Percentiles rank a stretch among this genome's conserved stretches.
Conservation (phyloP, 257 asterid genomes). For the Primulina huaijiensis region DNA sequence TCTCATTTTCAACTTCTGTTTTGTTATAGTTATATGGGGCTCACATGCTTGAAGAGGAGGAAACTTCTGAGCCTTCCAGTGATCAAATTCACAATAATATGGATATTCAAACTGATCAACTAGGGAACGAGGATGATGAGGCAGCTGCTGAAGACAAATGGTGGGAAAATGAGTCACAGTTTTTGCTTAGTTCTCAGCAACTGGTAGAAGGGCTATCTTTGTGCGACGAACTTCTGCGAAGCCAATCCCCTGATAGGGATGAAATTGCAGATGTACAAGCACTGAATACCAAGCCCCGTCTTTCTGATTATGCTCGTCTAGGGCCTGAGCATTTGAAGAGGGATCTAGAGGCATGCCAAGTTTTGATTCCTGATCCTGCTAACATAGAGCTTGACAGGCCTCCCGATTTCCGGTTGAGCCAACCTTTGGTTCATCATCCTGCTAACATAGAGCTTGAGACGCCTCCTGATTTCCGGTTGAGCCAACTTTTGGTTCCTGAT, state of each 20-base stretch:
- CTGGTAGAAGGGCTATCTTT: conserved; percentile 82
- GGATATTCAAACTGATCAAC: conserved; percentile 31
- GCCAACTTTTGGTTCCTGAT: conserved; percentile 59
- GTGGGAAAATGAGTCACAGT: conserved; percentile 83
- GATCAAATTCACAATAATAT: conserved; percentile 28
- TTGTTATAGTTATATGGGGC: conserved; percentile 38
- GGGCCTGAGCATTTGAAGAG: conserved; percentile 73
- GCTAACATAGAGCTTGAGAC: conserved; percentile 56
- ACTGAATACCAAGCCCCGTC: conserved; percentile 39
- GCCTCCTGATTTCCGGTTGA: conserved; percentile 75
- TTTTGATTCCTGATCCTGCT: conserved; percentile 45
- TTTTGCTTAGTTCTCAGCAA: conserved; percentile 73
- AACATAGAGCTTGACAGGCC: conserved; percentile 57
- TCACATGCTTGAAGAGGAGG: conserved; percentile 36
- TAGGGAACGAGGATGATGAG: conserved; percentile 37
- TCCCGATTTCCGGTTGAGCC: conserved; percentile 33
- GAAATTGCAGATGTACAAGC: conserved; percentile 38
- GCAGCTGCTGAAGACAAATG: conserved; percentile 52
- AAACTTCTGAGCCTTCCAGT: conserved; percentile 30
- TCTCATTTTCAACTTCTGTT: conserved; percentile 15
- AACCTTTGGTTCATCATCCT: conserved; percentile 48
- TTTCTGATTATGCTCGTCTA: conserved; percentile 68
- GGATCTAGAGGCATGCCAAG: conserved; percentile 62
- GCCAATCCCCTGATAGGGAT: conserved; percentile 83
- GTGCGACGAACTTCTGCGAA: conserved; percentile 72